Evolutionary conservation across 2,329 filamentous ascomycete genomes (phyloP), one percentile per base, ranked within the genome.

Genomic region (Diaporthe vexans): DNA sequence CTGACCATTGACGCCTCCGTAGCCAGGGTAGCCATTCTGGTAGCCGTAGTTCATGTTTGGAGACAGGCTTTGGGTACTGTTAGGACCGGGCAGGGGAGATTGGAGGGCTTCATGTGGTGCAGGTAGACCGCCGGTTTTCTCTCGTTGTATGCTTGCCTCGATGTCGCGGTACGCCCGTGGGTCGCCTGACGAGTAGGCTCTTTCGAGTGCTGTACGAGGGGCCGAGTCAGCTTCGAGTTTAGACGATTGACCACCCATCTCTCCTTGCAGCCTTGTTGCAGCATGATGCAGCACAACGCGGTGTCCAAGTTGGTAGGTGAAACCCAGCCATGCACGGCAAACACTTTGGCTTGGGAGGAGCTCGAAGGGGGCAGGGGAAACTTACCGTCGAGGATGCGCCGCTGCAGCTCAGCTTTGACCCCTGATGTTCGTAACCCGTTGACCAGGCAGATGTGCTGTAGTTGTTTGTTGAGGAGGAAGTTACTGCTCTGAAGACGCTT

Each of bases 341-440:
- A 33, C 24, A 33, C 9, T 29, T n/a, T 6, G 58, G 4, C 11
- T n/a, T 21, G 35, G 26, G 51, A n/a, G 11, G 8, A 33, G 46
- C 46, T n/a, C 21, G 6, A 15, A 48, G 46, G 46, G 19, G 19
- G 10, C 40, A n/a, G 46, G 40, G n/a, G 70, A 73, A 71, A 91
- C 94, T 84, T 88, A 98, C 97, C 90, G 74, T 90, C 87, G 76
- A 93, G 90, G 76, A 98, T 94, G 79, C 96, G 92, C 74, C 86
- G 85, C 84, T 98, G 95, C 75, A 98, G 86, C 56, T 94, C 90
- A 46, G 91, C 91, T 87, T 99, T 99, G 79, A 97, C 93, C 26
- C 97, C 97, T 37, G 93, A 94, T 75, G 94, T 93, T 77, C 91
- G 89, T 48, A 97, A 86, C 61, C 91, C 90, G 84, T 97, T 94